A percentile compares a stretch with the other conserved stretches of the same genome.
Conservation (phyloP, 805 yeast genomes). For the Hyphopichia homilentoma region DNA sequence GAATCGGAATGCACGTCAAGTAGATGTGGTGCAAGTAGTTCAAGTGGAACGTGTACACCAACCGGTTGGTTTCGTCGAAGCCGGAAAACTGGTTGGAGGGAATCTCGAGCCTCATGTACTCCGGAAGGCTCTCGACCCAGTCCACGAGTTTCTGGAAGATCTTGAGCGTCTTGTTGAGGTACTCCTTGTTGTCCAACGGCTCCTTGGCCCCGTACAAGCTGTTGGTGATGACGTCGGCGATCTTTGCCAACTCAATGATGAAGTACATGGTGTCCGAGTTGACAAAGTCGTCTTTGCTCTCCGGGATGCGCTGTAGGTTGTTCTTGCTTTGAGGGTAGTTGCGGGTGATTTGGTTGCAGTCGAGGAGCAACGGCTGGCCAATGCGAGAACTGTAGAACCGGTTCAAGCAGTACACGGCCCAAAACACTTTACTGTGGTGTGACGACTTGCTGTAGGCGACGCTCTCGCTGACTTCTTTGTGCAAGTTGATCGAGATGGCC, state of each 20-base stretch:
- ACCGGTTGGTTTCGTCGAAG: conserved; percentile 11
- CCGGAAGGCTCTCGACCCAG: conserved; percentile 21
- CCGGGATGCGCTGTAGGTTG: background rate
- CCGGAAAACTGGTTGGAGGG: conserved; percentile 7
- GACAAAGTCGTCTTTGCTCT: conserved; percentile 9
- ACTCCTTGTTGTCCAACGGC: conserved; percentile 12
- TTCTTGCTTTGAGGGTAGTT: conserved; percentile 4
- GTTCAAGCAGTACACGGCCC: conserved; percentile 24
- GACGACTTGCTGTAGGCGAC: too few relatives aligned
- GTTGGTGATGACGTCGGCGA: conserved; percentile 18
- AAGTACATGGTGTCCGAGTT: conserved; percentile 11
- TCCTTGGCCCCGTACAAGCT: conserved; percentile 16
- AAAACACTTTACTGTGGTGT: conserved; percentile 13
- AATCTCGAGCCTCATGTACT: conserved; percentile 11
- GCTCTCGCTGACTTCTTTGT: conserved; percentile 11
- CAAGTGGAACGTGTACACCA: conserved; percentile 22
- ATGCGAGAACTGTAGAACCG: conserved; percentile 20
- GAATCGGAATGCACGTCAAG: conserved; percentile 21
- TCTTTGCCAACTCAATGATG: conserved; percentile 21
- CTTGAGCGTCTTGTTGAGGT: conserved; percentile 11
- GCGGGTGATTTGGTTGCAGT: conserved; percentile 15
- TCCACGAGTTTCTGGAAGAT: conserved; percentile 10
- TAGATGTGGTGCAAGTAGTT: conserved; percentile 26
- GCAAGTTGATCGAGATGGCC: conserved; percentile 23
- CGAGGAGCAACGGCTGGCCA: conserved; percentile 21